Conservation (phyloP, 1,284 basidiomycete species). For the Papiliotrema laurentii region DNA sequence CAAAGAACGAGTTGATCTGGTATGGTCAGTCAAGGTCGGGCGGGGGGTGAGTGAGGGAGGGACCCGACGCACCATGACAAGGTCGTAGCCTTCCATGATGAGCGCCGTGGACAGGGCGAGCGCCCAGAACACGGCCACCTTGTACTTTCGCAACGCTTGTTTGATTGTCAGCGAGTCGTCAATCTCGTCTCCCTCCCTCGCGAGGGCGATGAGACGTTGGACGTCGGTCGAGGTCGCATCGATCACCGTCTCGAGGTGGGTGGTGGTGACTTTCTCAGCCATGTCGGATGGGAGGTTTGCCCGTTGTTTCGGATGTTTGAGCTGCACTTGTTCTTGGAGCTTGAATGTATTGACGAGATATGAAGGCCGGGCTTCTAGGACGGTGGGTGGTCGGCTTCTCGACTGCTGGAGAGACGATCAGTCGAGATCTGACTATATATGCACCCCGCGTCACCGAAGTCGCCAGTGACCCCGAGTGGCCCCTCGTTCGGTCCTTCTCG, state of each 20-base stretch:
- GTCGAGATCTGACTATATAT: no score
- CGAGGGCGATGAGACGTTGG: constrained; percentile 8
- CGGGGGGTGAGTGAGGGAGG: background rate
- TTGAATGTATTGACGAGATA: no score
- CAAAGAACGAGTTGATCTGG: constrained; percentile 30
- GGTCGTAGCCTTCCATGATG: constrained; percentile 40
- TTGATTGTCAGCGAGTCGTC: constrained; percentile 11
- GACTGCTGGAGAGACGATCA: no score
- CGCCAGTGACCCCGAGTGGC: no score
- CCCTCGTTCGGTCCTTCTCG: no score
- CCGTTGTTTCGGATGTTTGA: no score
- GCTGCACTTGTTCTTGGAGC: no score
- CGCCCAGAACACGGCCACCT: constrained; percentile 21
- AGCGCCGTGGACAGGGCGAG: constrained; percentile 21
- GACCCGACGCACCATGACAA: constrained; percentile 23
- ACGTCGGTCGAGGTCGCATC: constrained; percentile 5
- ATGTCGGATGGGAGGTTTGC: background rate
- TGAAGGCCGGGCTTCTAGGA: no score
- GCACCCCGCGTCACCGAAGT: no score
- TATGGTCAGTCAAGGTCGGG: background rate
- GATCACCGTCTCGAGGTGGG: background rate
- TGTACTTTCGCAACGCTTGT: constrained; percentile 25
- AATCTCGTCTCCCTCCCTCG: constrained; percentile 12
- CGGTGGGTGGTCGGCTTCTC: no score
- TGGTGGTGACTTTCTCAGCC: background rate